These are phyloP conservation scores for Hypoxylon sp. DNA, from an alignment of 2,329 filamentous ascomycete species.

Conservation along the genomic window DNA sequence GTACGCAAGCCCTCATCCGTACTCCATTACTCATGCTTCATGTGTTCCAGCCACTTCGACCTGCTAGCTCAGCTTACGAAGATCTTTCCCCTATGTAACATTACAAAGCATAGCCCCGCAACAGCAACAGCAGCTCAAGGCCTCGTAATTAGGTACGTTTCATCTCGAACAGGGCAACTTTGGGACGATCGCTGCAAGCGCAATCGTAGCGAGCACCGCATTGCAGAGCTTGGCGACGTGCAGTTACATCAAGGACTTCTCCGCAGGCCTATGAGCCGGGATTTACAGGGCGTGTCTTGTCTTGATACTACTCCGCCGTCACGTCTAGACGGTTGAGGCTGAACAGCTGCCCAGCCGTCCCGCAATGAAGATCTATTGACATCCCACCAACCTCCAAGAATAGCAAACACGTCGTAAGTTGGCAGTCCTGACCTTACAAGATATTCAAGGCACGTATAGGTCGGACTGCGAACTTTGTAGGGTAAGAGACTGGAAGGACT, in stretches of 20 bases:
- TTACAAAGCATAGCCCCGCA: neutral
- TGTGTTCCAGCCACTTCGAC: constrained; percentile 21
- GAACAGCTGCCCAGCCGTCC: constrained; percentile 11
- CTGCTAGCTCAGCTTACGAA: constrained; percentile 27
- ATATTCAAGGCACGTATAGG: neutral
- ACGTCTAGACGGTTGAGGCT: constrained; percentile 20
- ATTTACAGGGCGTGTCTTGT: constrained; percentile 3
- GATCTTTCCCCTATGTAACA: constrained; percentile 17
- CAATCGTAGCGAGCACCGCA: constrained; percentile 18
- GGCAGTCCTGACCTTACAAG: neutral
- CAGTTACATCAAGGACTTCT: constrained; percentile 9
- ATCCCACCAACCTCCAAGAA: neutral
- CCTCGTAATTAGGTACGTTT: neutral
- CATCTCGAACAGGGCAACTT: constrained; percentile 9
- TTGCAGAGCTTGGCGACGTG: constrained; percentile 9
- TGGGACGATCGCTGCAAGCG: constrained; percentile 12
- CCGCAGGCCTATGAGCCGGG: constrained; percentile 3
- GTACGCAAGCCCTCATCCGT: neutral
- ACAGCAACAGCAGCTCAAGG: neutral
- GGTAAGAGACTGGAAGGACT: neutral
- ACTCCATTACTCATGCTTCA: neutral
- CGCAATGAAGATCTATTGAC: neutral
- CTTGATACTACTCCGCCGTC: constrained; percentile 2
- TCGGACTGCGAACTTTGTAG: neutral
- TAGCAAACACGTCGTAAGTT: neutral